phyloP scores from a whole-genome alignment of 2,329 filamentous ascomycete genomes.

The Penicillium sp. region DNA sequence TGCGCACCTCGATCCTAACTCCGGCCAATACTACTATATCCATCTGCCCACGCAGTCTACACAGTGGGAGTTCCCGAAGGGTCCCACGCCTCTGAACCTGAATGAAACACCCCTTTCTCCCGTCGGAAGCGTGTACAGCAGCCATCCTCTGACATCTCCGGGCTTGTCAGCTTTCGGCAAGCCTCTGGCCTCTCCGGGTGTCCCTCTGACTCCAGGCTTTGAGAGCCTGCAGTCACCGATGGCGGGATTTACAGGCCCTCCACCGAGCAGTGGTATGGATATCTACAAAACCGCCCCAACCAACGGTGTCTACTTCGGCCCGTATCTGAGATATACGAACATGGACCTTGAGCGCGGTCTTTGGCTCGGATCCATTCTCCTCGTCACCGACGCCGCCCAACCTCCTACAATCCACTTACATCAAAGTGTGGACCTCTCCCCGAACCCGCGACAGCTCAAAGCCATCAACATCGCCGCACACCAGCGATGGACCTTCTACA shows the following conservation, averaged over 20 bases:
- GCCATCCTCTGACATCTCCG: slow-evolving; percentile 74
- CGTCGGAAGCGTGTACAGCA: slow-evolving; percentile 72
- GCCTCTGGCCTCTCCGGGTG: slow-evolving; percentile 77
- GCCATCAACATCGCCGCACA: slow-evolving; percentile 84
- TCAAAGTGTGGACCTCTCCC: slow-evolving; percentile 85
- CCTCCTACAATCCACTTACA: slow-evolving; percentile 97
- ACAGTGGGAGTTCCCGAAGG: slow-evolving; percentile 98
- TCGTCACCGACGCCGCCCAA: slow-evolving; percentile 88
- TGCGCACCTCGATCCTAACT: slow-evolving; percentile 91
- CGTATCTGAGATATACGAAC: slow-evolving; percentile 93
- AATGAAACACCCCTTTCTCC: slow-evolving; percentile 84
- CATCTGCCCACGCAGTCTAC: slow-evolving; percentile 93
- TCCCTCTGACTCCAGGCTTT: slow-evolving; percentile 82
- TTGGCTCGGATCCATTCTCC: slow-evolving; percentile 92
- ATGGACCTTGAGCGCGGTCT: slow-evolving; percentile 92
- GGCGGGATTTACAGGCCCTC: slow-evolving; percentile 86
- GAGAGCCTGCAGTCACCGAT: slow-evolving; percentile 82
- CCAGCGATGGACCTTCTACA: slow-evolving; percentile 93
- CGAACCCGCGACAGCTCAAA: slow-evolving; percentile 86
- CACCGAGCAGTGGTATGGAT: slow-evolving; percentile 85
- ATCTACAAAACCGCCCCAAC: slow-evolving; percentile 93
- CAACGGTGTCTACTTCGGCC: slow-evolving; percentile 97
- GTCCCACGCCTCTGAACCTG: slow-evolving; percentile 84
- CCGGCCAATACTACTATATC: slow-evolving; percentile 98
- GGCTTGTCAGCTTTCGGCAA: slow-evolving; percentile 61